Percentiles rank a stretch among this genome's conserved stretches.
Evolutionary conservation across 768 basidiomycete genomes (phyloP).

Genomic region (Flagelloscypha sp.): DNA sequence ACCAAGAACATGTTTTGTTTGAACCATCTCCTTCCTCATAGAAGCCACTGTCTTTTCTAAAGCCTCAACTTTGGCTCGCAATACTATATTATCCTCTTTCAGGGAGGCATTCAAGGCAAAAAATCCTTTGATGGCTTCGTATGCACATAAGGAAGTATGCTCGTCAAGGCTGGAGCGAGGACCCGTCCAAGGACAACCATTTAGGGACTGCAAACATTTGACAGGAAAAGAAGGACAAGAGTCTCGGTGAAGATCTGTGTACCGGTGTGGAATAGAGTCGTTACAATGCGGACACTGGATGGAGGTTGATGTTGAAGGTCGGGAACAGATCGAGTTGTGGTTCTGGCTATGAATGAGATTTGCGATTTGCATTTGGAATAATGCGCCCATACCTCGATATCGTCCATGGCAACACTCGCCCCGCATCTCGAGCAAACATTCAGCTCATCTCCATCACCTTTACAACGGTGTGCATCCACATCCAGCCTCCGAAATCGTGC

Average conservation of each 20-base stretch:
- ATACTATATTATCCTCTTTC: slow-evolving; percentile 54
- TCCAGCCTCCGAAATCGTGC: slow-evolving; percentile 34
- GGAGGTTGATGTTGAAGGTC: too few relatives aligned
- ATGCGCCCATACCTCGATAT: slow-evolving; percentile 28
- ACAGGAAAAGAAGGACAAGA: slow-evolving; percentile 31
- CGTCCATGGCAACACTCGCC: slow-evolving; percentile 21
- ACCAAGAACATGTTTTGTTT: slow-evolving; percentile 50
- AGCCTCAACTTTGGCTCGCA: slow-evolving; percentile 49
- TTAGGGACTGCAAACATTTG: slow-evolving; percentile 35
- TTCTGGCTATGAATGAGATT: slow-evolving; percentile 18
- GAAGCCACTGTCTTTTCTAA: slow-evolving; percentile 48
- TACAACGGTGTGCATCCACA: slow-evolving; percentile 27
- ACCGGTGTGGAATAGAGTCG: too few relatives aligned
- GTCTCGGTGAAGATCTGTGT: slow-evolving; percentile 27
- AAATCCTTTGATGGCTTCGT: slow-evolving; percentile 56
- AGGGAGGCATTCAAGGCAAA: slow-evolving; percentile 38
- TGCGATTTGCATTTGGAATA: slow-evolving; percentile 3
- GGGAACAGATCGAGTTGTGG: slow-evolving; percentile 33
- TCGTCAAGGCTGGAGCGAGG: slow-evolving; percentile 24
- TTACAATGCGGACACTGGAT: too few relatives aligned
- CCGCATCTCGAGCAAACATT: too few relatives aligned
- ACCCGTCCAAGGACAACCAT: slow-evolving; percentile 52
- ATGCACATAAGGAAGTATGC: slow-evolving; percentile 42
- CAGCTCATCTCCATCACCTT: too few relatives aligned
- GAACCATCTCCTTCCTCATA: slow-evolving; percentile 49